Base-by-base conservation (phyloP, 2,329 filamentous ascomycete species). In the Scedosporium aurantiacum region DNA sequence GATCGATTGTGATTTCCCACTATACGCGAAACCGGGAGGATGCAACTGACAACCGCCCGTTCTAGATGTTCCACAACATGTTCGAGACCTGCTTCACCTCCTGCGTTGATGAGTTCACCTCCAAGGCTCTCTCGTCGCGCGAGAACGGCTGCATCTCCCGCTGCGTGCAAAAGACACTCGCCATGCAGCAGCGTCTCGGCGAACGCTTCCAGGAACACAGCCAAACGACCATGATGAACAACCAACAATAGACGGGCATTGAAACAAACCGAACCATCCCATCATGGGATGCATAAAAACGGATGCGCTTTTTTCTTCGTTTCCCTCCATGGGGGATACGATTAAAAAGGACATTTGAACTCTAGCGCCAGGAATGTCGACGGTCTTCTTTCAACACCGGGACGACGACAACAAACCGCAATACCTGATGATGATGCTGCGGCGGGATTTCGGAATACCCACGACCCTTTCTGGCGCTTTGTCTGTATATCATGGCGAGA, bases 101-200 rank as follows among this genome's bases (percentile, higher is more conserved):
- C 76, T 99, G 94, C 82, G 85, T 99, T 77, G 93, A 92, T 76
- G 92, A 97, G 82, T 99, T 99, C 84, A 96, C 92, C 71, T 96
- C 91, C 78, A 97, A 97, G 80, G 90, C 91, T 57, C 85, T 99
- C 67, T 88, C 89, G 65, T 83, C 86, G 67, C 88, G 90, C 73
- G 94, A 99, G 79, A 89, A 89, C 71, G 88, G 89, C 74, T 99
- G 94, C 79, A 86, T 97, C 70, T 87, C 90, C 78, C 89, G 91
- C 70, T 99, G 94, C 77, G 92, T 97, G 64, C 89, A 94, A 77
- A 99, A 99, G 81, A 90, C 90, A 76, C 87, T 97, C 82, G 94
- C 95, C 75, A 88, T 88, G 65, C 90, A 90, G 66, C 90, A 94
- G 76, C 87, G 94, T 64, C 81, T 99, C 69, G 90, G 91, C 70